Base-by-base conservation (phyloP, 2,329 filamentous ascomycete genomes). In the Dothistroma septosporum region DNA sequence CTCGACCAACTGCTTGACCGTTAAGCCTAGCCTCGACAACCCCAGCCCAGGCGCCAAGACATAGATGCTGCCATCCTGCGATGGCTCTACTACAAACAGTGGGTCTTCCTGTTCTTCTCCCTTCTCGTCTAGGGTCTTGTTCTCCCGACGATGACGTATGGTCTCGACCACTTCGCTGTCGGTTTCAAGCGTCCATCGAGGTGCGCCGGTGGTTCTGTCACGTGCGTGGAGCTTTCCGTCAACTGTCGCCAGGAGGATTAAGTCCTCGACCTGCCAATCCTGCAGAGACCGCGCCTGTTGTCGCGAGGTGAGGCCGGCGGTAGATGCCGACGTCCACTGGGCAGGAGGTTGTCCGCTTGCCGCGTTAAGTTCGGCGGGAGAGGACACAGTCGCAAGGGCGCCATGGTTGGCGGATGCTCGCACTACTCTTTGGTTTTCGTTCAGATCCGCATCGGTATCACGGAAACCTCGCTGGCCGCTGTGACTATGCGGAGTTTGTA, bases 251-350 rank as follows among this genome's bases (percentile, higher is more conserved):
- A 99, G 83, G 83, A 99, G 91, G 81, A 97, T 90, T 85, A 97
- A 96, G 83, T 97, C 92, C 90, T 97, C 93, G 80, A 97, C 92
- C 89, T 97, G 91, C 93, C 93, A 97, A 81, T 97, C 93, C 85
- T 92, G 89, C 85, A 97, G 83, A 83, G 89, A 95, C 87, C 93
- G 92, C 92, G 92, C 93, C 89, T 84, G 83, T 76, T 90, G 88
- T 88, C 88, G 89, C 89, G 90, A 87, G 81, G 88, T 85, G 60
- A 80, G 73, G 72, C 76, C 79, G 74, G 82, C 83, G 79, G 83
- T 85, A 56, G 82, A 80, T 62, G 70, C 69, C 65, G 70, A 63
- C 79, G 86, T 85, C 83, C 73, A 66, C 59, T 60, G 69, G 70
- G 86, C 86, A 86, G 86, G 85, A 86, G 89, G 90, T 91, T 60